A percentile compares a stretch with the other conserved stretches of the same genome.
These are phyloP conservation scores for Hygrocybe coccinea DNA, from an alignment of 768 basidiomycete genomes.

Conservation along the genomic window DNA sequence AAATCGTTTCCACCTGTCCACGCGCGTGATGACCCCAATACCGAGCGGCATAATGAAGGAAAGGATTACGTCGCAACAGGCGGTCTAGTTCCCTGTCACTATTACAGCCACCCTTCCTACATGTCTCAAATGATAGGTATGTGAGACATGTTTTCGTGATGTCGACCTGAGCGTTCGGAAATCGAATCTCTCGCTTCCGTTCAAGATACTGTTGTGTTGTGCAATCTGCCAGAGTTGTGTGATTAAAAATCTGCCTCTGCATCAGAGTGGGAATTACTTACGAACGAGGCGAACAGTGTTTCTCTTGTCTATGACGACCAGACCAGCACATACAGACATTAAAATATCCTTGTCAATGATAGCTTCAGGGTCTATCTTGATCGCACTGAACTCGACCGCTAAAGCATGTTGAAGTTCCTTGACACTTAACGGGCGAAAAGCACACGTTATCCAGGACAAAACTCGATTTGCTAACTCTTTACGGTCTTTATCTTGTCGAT, in stretches of 20 bases:
- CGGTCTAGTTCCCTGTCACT: not conserved
- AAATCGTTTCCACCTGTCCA: constrained; percentile 1
- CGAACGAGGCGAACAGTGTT: not conserved
- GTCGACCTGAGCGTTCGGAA: constrained; percentile 1
- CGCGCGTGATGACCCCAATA: constrained; percentile 11
- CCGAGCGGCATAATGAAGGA: constrained; percentile 7
- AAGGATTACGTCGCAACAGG: not conserved
- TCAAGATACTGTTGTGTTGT: constrained; percentile 1
- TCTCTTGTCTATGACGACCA: not conserved
- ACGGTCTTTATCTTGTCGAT: constrained; percentile 1
- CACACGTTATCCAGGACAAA: constrained; percentile 7
- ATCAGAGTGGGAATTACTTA: not conserved
- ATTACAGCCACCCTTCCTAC: not conserved
- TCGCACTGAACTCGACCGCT: not conserved
- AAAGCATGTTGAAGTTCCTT: constrained; percentile 10
- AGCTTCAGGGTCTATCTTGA: not conserved
- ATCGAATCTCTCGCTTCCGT: not conserved
- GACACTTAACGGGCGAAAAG: constrained; percentile 6
- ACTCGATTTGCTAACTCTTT: not conserved
- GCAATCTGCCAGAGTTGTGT: not conserved
- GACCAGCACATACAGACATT: not conserved
- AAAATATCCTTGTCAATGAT: not conserved
- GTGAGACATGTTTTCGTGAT: not conserved
- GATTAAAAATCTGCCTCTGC: not conserved
- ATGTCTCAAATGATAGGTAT: not conserved